These are phyloP conservation scores for Ustilago xerochloae DNA, from an alignment of 1,284 basidiomycete species.

Conservation along the genomic window DNA sequence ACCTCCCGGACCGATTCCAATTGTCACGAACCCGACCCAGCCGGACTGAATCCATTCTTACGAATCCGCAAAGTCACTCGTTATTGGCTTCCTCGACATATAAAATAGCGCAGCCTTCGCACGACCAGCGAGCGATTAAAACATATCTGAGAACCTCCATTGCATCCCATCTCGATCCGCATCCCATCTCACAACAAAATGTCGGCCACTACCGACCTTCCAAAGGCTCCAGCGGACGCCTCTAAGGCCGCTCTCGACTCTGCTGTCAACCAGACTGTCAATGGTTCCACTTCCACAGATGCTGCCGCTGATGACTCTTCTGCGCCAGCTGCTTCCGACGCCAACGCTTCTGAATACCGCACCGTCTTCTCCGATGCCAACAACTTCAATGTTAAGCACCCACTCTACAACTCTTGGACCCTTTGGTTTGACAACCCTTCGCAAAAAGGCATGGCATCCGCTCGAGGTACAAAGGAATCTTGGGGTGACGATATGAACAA, in stretches of 20 bases:
- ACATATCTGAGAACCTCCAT: too few relatives aligned
- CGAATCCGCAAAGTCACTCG: neutral
- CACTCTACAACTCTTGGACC: conserved; percentile 66
- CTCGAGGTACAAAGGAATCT: conserved; percentile 62
- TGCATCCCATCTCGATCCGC: too few relatives aligned
- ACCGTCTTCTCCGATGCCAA: conserved; percentile 65
- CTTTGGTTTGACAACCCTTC: conserved; percentile 67
- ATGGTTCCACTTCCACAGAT: conserved; percentile 13
- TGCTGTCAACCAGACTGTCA: conserved; percentile 44
- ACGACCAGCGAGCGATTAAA: too few relatives aligned
- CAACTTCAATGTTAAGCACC: conserved; percentile 68
- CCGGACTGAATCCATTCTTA: neutral
- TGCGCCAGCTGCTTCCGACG: conserved; percentile 6
- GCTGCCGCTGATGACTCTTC: conserved; percentile 15
- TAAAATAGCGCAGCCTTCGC: neutral
- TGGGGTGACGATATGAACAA: conserved; percentile 68
- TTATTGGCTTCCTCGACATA: neutral
- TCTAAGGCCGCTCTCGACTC: conserved; percentile 57
- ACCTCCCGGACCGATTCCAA: neutral
- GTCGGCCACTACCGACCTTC: conserved; percentile 44
- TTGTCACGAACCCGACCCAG: neutral
- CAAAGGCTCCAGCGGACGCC: conserved; percentile 53
- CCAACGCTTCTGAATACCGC: conserved; percentile 47
- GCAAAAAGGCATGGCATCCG: conserved; percentile 58
- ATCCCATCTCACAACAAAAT: conserved; percentile 5